Evolutionary conservation across 2,329 filamentous ascomycete genomes (phyloP).

Genomic region (Aspergillus piperis): DNA sequence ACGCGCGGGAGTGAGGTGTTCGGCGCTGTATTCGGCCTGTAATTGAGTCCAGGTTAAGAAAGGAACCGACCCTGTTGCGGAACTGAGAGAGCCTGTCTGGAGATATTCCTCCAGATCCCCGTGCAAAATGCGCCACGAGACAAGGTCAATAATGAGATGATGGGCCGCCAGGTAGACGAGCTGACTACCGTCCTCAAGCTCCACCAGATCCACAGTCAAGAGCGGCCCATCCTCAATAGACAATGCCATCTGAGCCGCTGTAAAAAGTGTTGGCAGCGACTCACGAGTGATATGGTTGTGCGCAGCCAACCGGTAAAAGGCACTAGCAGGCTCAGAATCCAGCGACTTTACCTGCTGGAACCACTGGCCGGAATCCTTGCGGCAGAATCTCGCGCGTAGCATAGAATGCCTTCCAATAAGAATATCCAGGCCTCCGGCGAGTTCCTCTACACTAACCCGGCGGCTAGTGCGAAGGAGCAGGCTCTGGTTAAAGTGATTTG

Average conservation of each 20-base stretch:
- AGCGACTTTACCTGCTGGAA: neutral
- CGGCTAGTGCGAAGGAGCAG: neutral
- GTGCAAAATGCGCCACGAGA: slow-evolving; percentile 18
- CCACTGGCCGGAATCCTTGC: neutral
- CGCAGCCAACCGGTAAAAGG: neutral
- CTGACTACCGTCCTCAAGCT: neutral
- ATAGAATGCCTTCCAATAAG: slow-evolving; percentile 14
- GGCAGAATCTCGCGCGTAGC: slow-evolving; percentile 15
- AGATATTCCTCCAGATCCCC: slow-evolving; percentile 19
- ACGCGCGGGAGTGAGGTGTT: neutral
- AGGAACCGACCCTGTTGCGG: neutral
- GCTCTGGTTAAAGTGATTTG: neutral
- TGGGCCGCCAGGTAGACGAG: neutral
- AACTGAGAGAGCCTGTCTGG: neutral
- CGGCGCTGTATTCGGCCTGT: neutral
- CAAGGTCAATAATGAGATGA: slow-evolving; percentile 17
- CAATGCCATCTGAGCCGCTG: neutral
- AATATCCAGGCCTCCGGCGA: neutral
- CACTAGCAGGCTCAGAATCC: neutral
- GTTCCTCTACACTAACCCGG: neutral
- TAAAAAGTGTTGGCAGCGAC: neutral
- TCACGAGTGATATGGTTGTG: neutral
- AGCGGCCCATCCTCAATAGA: slow-evolving; percentile 1
- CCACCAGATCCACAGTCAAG: neutral
- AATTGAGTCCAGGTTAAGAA: neutral